Percentiles rank a stretch among this genome's conserved stretches.
phyloP scores from a whole-genome alignment of 2,329 filamentous ascomycete species.

The Xylariaceae sp. region DNA sequence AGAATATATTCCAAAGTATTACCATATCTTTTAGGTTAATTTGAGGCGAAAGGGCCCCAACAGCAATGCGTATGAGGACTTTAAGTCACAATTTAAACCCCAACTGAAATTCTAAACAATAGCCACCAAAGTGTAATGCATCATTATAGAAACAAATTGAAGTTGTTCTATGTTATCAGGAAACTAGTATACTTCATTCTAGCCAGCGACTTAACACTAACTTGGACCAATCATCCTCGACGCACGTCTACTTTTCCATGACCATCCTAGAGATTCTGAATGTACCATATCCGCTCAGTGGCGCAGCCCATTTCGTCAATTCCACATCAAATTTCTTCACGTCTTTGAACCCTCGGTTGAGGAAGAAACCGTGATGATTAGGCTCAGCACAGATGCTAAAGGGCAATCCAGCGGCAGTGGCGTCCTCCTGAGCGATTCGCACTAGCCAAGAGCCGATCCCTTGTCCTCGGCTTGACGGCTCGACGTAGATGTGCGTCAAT shows the following conservation, averaged over 20 bases:
- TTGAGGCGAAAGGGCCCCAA: no score
- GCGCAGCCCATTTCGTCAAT: constrained; percentile 12
- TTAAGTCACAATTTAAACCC: no score
- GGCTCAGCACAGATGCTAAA: constrained; percentile 20
- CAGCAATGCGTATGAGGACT: no score
- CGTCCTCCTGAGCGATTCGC: constrained; percentile 1
- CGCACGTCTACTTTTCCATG: neutral
- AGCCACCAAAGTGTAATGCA: no score
- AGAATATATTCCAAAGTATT: no score
- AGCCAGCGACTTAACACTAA: no score
- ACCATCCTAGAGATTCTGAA: constrained; percentile 24
- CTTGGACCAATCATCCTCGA: no score
- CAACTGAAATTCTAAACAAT: no score
- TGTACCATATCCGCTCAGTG: constrained; percentile 19
- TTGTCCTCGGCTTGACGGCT: constrained; percentile 15
- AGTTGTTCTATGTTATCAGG: no score
- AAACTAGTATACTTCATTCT: no score
- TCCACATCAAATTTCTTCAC: constrained; percentile 17
- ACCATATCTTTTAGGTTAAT: no score
- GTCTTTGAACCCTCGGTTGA: constrained; percentile 17
- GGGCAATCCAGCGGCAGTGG: neutral
- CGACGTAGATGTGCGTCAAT: constrained; percentile 20
- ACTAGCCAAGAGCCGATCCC: constrained; percentile 20
- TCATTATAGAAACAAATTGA: no score
- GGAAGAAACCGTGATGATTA: constrained; percentile 19